Percentiles rank a stretch among this genome's conserved stretches.
Conservation (phyloP, 805 yeast genomes). For the Yarrowia sp. region DNA sequence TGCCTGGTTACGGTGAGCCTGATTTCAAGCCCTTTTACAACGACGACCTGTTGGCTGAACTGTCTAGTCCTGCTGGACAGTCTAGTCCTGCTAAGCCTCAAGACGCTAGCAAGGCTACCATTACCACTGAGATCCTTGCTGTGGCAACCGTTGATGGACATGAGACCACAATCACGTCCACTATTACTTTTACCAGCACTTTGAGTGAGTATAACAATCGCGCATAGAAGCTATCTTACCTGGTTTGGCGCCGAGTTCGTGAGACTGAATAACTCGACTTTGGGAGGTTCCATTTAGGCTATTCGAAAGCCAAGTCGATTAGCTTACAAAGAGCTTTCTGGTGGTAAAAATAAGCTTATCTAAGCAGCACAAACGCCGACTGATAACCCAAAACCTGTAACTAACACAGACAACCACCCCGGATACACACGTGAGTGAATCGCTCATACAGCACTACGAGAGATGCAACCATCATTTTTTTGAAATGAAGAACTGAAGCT, state of each 20-base stretch:
- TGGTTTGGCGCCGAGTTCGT: too few relatives aligned
- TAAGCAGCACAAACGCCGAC: too few relatives aligned
- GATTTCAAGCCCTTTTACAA: conserved; percentile 6
- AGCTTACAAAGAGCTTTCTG: too few relatives aligned
- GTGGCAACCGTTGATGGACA: neutral
- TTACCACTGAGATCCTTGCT: conserved; percentile 9
- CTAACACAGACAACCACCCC: neutral
- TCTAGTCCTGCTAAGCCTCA: neutral
- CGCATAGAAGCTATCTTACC: too few relatives aligned
- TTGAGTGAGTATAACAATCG: neutral
- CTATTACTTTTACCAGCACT: conserved; percentile 5
- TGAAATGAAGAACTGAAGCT: neutral
- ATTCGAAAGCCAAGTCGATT: too few relatives aligned
- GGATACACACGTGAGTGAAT: neutral
- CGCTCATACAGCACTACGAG: too few relatives aligned
- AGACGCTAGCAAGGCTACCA: neutral
- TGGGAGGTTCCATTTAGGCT: too few relatives aligned
- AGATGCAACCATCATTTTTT: too few relatives aligned
- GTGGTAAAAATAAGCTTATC: too few relatives aligned
- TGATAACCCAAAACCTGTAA: neutral
- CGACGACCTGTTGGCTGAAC: neutral
- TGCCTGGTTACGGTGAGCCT: conserved; percentile 6
- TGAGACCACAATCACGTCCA: neutral
- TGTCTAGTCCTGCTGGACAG: neutral
- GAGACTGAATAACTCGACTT: too few relatives aligned